Base-by-base conservation (phyloP, 2,329 filamentous ascomycete species). In the Trichoderma lentiforme region DNA sequence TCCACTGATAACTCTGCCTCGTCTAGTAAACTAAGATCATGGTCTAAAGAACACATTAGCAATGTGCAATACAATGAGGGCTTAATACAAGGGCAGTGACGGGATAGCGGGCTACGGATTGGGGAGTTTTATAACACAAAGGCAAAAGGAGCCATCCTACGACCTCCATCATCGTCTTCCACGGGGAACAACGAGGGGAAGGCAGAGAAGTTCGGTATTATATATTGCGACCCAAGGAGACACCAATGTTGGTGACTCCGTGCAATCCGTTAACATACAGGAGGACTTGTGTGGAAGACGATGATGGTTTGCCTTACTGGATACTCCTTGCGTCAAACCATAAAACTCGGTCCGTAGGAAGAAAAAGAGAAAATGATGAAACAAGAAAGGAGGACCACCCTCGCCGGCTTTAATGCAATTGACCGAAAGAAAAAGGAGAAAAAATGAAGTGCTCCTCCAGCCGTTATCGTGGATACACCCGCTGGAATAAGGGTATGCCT, bases 301-400 rank as follows among this genome's bases (percentile, higher is more conserved):
- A 90, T 89, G 88, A 89, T 89, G 87, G 88, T 88, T 87, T 89
- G 88, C 87, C 87, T 88, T 86, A 84, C 83, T 82, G 86, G 81
- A 73, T 68, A 71, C 71, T 74, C 64, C 64, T 72, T 69, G 70
- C 32, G 51, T 71, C 71, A 62, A 71, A 71, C 60, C 60, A 65
- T n/a, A 61, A 65, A 68, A 65, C 30, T 53, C 18, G 12, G 71
- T n/a, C 57, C 58, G 53, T 36, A 51, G 15, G 21, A 43, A 62
- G 15, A 47, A 56, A 15, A 60, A 56, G 57, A 62, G 73, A 71
- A 71, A 73, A 71, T 71, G 68, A 73, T 34, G 61, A 74, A 66
- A 71, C 56, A 63, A 28, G 67, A 72, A 71, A 43, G n/a, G 26
- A 58, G 28, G 36, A 30, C 21, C 24, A 69, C 73, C 72, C 72